Evolutionary conservation across 257 asterid genomes (phyloP), one percentile per base, ranked within the genome.

Genomic region (Agastache rugosa): DNA sequence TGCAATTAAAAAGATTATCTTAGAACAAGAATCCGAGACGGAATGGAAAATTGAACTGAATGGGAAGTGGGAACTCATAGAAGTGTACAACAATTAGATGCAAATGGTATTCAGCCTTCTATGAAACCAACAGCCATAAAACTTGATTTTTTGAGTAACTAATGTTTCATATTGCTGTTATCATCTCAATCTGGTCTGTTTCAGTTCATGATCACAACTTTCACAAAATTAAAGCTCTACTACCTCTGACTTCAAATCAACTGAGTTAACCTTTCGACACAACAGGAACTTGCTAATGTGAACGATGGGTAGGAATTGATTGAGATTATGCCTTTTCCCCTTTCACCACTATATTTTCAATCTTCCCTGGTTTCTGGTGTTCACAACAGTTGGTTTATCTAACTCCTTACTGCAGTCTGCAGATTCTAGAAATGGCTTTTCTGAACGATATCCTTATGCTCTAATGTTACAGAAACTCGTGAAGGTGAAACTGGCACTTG

Each of bases 391-490:
- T 16, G 8, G 6, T n/a, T 34, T 3, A 17, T 10, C 23, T 15
- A 29, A 29, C 22, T 29, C 22, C 20, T 58, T 71, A 20, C 44
- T 16, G 20, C 27, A 39, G 16, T 15, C 44, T 16, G 20, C 27
- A 39, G 16, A 51, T 39, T 55, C 14, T 15, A 15, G 55, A 20
- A 37, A 61, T 50, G n/a, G 3, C 17, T 75, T 72, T 48, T 41
- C 9, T 35, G 31, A 29, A 56, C 51, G 12, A 50, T 61, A 25
- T 58, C 61, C 77, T 39, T 1, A 15, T 55, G 74, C 11, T 34
- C 51, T 35, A 44, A 78, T 64, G 65, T 67, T 53, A 19, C 88
- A 92, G 97, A 92, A 90, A 84, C 87, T 82, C 50, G 90, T 81
- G 63, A 92, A 85, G 78, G 87, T 77, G 69, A 88, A 86, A 71